Evolutionary conservation across 2,329 filamentous ascomycete genomes (phyloP), one percentile per base, ranked within the genome.

Genomic region (Elsinoe arachidis): DNA sequence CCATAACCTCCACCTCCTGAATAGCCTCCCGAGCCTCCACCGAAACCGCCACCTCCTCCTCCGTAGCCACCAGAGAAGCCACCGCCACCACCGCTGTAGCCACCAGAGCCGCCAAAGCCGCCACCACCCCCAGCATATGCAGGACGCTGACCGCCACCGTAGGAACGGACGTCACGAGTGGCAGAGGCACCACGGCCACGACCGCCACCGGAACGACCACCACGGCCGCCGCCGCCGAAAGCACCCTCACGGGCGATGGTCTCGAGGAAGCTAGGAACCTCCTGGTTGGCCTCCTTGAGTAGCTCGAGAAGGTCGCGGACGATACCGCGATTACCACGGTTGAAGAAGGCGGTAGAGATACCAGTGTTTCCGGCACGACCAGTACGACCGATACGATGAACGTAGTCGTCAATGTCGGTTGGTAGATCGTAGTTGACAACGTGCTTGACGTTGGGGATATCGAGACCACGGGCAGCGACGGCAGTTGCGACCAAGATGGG

Each of bases 391-490:
- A 99, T 99, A 73, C 93, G 89, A 76, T 99, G 93, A 59, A 99
- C 93, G 67, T 99, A 99, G 75, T 97, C 93, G 68, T 97, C 93
- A 68, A 97, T 95, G 69, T 97, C 93, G 58, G 91, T 96, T 52
- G 93, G 93, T n/a, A 99, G 82, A 73, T 99, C 93, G 74, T 99
- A 99, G 80, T 99, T 99, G 81, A 99, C 85, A 51, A 99, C 93
- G 76, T 99, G 93, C 43, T 85, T 92, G 61, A 99, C 93, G 64
- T 96, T 95, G 11, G 92, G 90, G 41, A 99, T 96, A 79, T 97
- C 92, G 12, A 95, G 78, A 76, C 65, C 71, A 77, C 84, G 80
- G 68, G 93, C 93, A 67, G 93, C 93, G 67, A 99, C 93, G 68
- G 93, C 93, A 64, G 93, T 99, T 59, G 93, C 93, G 58, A 99